Conservation (phyloP, 73 alveolate species). For the Paramecium sexaurelia region DNA sequence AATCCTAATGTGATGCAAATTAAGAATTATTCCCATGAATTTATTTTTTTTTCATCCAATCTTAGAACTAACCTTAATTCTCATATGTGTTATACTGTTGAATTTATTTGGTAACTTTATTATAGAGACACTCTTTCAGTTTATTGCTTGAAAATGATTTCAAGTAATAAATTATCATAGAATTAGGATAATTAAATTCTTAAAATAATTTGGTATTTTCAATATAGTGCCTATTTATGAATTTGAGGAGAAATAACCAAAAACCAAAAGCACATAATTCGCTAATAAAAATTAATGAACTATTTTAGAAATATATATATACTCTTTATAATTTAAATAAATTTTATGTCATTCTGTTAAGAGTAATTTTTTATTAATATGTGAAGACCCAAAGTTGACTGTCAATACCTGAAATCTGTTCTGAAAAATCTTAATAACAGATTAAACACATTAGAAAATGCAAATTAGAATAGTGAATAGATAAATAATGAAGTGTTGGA, state of each 20-base stretch:
- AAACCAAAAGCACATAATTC: neutral
- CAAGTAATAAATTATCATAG: neutral
- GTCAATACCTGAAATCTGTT: neutral
- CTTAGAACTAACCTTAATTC: slow-evolving; percentile 75
- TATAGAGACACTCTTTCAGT: neutral
- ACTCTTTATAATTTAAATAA: neutral
- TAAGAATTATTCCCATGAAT: slow-evolving; percentile 58
- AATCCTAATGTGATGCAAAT: slow-evolving; percentile 70
- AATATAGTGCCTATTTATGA: slow-evolving; percentile 20
- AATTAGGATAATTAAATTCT: neutral
- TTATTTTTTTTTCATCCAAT: slow-evolving; percentile 71
- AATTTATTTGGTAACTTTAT: slow-evolving; percentile 26
- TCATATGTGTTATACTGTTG: slow-evolving; percentile 53
- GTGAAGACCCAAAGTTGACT: slow-evolving; percentile 7
- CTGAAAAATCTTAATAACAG: neutral
- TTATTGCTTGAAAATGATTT: slow-evolving; percentile 37
- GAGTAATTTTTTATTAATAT: slow-evolving; percentile 19
- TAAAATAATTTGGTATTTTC: slow-evolving; percentile 8
- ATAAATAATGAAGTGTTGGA: neutral
- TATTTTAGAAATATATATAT: neutral
- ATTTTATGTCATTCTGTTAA: slow-evolving; percentile 62
- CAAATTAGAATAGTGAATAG: neutral
- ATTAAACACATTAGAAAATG: neutral
- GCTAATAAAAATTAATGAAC: neutral
- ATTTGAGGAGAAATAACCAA: neutral